Evolutionary conservation across 2,329 filamentous ascomycete genomes (phyloP).

Genomic region (Paracoccidioides lutzii): DNA sequence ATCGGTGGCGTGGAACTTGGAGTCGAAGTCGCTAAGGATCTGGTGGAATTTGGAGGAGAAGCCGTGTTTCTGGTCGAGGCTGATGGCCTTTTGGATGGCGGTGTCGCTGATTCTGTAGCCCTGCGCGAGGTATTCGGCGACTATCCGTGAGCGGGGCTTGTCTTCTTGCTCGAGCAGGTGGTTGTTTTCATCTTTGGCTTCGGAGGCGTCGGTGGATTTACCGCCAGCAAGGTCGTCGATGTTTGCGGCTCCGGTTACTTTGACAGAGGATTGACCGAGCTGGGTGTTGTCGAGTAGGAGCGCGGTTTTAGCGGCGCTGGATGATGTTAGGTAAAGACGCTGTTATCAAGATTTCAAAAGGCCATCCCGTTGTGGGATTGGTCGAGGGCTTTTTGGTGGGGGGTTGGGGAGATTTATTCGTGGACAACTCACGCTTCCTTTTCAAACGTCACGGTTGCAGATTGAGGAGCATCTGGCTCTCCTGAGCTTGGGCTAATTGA

Average conservation of each 20-base stretch:
- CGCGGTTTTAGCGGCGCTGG: conserved; percentile 76
- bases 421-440: conserved; percentile 58
- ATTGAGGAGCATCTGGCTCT: conserved; percentile 52
- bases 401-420: not conserved
- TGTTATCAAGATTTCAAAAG: too few relatives aligned
- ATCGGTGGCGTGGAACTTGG: conserved; percentile 77
- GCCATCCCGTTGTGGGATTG: too few relatives aligned
- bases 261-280: conserved; percentile 61
- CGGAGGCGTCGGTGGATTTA: conserved; percentile 44
- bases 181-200: conserved; percentile 32
- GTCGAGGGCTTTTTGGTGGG: too few relatives aligned
- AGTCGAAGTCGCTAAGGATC: conserved; percentile 64
- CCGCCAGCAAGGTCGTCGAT: conserved; percentile 51
- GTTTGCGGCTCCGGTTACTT: conserved; percentile 61
- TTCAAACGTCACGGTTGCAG: conserved; percentile 88
- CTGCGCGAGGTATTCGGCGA: conserved; percentile 92
- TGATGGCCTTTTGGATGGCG: conserved; percentile 70
- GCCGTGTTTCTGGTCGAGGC: conserved; percentile 80
- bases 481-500: conserved; percentile 52
- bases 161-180: conserved; percentile 84
- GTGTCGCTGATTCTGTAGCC: conserved; percentile 73
- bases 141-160: conserved; percentile 85
- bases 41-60: conserved; percentile 67
- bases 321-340: not conserved
- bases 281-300: conserved; percentile 95